These are phyloP conservation scores for Globisporangium sylvaticum DNA, from an alignment of 352 stramenopile genomes.

Conservation along the genomic window DNA sequence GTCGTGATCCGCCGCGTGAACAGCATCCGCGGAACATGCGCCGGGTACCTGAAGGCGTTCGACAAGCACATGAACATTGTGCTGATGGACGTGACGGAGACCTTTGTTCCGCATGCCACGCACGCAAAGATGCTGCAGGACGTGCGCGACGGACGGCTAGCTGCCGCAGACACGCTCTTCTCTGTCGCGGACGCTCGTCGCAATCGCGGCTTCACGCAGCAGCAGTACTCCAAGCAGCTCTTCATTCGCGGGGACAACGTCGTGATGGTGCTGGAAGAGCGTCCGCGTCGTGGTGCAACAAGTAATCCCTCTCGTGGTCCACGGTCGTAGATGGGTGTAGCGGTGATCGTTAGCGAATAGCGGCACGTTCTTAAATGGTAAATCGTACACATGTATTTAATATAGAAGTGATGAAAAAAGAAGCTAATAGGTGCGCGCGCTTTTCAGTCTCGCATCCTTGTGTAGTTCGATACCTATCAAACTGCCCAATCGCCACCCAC, in stretches of 20 bases:
- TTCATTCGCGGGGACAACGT: conserved; percentile 93
- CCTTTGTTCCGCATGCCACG: conserved; percentile 36
- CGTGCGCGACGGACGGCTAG: conserved; percentile 24
- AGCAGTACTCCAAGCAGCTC: conserved; percentile 78
- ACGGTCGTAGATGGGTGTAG: neutral
- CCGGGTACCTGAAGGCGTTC: conserved; percentile 90
- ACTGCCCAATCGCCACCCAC: neutral
- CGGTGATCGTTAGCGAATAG: neutral
- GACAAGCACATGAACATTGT: conserved; percentile 96
- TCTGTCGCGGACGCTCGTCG: conserved; percentile 36
- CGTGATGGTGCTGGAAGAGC: conserved; percentile 34
- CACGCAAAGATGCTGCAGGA: conserved; percentile 34
- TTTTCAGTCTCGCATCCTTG: neutral
- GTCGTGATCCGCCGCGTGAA: conserved; percentile 90
- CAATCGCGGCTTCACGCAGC: conserved; percentile 41
- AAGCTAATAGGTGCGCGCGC: neutral
- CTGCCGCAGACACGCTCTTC: conserved; percentile 29
- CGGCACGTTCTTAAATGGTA: neutral
- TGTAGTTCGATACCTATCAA: neutral
- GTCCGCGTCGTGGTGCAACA: neutral
- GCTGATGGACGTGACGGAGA: conserved; percentile 86
- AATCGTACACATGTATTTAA: conserved; percentile 14
- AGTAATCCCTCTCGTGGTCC: neutral
- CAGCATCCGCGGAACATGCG: conserved; percentile 88
- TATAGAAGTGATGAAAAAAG: conserved; percentile 1